A percentile compares a stretch with the other conserved stretches of the same genome.
Conservation (phyloP, 1,284 basidiomycete species). For the Sanghuangporus weigelae region DNA sequence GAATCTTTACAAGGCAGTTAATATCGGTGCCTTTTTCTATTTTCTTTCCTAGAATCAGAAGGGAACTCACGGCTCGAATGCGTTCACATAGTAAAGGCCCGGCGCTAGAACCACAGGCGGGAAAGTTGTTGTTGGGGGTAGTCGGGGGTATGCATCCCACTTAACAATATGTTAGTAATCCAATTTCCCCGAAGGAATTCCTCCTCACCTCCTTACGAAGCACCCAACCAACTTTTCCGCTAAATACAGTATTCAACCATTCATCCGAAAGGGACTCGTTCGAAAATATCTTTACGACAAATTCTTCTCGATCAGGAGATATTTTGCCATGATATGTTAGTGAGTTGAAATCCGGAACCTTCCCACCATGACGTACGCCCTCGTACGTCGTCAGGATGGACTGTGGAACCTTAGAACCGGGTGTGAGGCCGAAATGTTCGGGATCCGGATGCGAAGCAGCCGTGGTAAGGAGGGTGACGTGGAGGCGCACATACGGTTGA, state of each 20-base stretch:
- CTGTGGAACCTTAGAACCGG: conserved; percentile 46
- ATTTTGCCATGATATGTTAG: conserved; percentile 78
- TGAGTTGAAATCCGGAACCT: conserved; percentile 81
- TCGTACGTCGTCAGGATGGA: conserved; percentile 74
- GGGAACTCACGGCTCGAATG: conserved; percentile 72
- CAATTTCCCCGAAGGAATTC: neutral
- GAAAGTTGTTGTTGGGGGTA: conserved; percentile 64
- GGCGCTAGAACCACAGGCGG: conserved; percentile 72
- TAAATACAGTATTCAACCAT: conserved; percentile 64
- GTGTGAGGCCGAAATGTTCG: conserved; percentile 63
- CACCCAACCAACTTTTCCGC: conserved; percentile 74
- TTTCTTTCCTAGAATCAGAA: neutral
- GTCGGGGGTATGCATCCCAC: conserved; percentile 76
- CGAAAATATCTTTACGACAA: conserved; percentile 87
- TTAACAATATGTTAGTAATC: conserved; percentile 24
- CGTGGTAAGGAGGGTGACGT: conserved; percentile 88
- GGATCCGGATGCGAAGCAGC: conserved; percentile 58
- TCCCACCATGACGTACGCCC: conserved; percentile 42
- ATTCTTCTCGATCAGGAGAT: conserved; percentile 36
- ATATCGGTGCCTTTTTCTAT: neutral
- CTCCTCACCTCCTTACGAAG: conserved; percentile 66
- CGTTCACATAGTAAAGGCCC: conserved; percentile 85
- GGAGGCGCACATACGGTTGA: conserved; percentile 77
- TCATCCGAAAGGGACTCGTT: conserved; percentile 56
- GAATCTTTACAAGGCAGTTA: conserved; percentile 38